Percentiles rank a stretch among this genome's conserved stretches.
phyloP scores from a whole-genome alignment of 73 alveolate species.

The Tetrahymena borealis region DNA sequence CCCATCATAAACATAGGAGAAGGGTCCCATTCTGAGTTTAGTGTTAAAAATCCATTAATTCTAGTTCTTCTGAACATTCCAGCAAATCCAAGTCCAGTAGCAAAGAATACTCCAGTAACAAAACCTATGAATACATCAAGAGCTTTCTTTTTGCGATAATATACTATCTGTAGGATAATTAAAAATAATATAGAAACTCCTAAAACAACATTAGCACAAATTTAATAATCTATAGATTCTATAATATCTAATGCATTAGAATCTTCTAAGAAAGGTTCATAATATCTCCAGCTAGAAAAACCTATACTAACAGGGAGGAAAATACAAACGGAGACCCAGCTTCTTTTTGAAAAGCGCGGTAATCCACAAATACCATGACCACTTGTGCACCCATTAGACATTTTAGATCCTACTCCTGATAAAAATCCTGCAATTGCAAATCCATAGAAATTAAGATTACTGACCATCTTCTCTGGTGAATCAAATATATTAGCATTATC shows the following conservation, averaged over 20 bases:
- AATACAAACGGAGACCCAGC: conserved; percentile 51
- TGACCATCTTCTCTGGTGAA: not conserved
- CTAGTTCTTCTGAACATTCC: conserved; percentile 69
- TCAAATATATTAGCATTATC: conserved; percentile 18
- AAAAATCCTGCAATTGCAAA: conserved; percentile 72
- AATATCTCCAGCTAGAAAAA: conserved; percentile 30
- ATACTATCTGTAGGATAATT: not conserved
- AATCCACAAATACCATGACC: conserved; percentile 97
- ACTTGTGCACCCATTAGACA: conserved; percentile 95
- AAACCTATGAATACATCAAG: not conserved
- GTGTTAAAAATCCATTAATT: conserved; percentile 47
- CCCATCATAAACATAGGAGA: conserved; percentile 57
- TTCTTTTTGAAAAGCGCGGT: conserved; percentile 79
- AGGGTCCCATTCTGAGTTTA: conserved; percentile 60
- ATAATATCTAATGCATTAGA: not conserved
- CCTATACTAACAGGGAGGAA: conserved; percentile 44
- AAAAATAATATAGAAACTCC: not conserved
- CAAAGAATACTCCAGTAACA: conserved; percentile 45
- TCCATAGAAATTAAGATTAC: conserved; percentile 28
- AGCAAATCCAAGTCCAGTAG: conserved; percentile 54
- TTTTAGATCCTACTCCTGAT: conserved; percentile 68
- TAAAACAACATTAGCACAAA: not conserved
- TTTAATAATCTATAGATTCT: not conserved
- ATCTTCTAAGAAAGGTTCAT: not conserved
- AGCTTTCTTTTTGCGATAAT: not conserved